These are phyloP conservation scores for Cichorium intybus DNA, from an alignment of 140 eudicot genomes.

Conservation along the genomic window DNA sequence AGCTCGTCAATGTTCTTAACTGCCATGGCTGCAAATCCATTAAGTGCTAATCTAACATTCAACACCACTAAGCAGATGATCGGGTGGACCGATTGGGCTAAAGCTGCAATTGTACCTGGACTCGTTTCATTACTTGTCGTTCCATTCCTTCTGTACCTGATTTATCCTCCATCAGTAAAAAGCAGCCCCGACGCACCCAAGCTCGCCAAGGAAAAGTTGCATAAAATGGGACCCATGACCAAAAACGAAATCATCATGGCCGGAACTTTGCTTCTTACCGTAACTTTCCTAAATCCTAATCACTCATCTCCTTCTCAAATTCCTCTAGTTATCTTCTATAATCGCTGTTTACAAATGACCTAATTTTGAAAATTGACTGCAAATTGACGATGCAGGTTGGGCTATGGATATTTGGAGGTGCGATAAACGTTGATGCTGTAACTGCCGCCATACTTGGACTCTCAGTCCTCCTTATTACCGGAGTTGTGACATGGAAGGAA, in stretches of 20 bases:
- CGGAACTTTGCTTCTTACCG: conserved; percentile 90
- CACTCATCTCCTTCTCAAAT: too few relatives aligned
- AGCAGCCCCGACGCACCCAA: conserved; percentile 97
- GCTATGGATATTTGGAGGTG: conserved; percentile 89
- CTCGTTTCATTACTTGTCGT: conserved; percentile 75
- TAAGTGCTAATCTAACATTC: conserved; percentile 77
- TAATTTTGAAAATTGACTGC: too few relatives aligned
- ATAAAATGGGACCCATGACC: conserved; percentile 95
- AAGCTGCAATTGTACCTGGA: conserved; percentile 89
- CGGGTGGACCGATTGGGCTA: conserved; percentile 99
- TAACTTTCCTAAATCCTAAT: too few relatives aligned
- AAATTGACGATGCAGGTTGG: too few relatives aligned
- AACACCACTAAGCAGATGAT: conserved; percentile 61
- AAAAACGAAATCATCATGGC: conserved; percentile 92
- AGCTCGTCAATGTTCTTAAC: conserved; percentile 91
- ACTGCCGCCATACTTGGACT: conserved; percentile 99
- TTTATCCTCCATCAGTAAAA: conserved; percentile 86
- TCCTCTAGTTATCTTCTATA: too few relatives aligned
- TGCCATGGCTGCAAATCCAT: conserved; percentile 96
- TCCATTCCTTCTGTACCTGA: conserved; percentile 62
- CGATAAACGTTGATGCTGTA: conserved; percentile 80
- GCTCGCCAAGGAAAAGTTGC: conserved; percentile 79
- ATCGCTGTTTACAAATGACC: too few relatives aligned
- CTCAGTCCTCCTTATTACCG: conserved; percentile 81
- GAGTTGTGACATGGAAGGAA: conserved; percentile 98